A percentile compares a stretch with the other conserved stretches of the same genome.
Conservation (phyloP, 768 basidiomycete genomes). For the Boletus rubroflammeus region DNA sequence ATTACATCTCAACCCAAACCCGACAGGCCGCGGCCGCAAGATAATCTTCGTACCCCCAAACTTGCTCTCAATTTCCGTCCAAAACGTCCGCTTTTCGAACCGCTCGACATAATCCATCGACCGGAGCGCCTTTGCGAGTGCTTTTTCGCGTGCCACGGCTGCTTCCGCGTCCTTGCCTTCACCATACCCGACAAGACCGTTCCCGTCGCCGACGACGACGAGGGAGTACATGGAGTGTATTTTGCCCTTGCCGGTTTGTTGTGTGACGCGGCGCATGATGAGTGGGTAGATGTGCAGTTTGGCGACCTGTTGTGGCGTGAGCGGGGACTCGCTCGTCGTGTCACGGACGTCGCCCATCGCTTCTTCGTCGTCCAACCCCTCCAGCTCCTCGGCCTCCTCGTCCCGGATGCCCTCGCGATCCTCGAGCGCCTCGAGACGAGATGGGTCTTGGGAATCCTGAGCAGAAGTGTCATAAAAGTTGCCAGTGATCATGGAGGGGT, state of each 20-base stretch:
- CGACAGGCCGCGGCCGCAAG: slow-evolving; percentile 78
- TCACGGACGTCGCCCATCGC: slow-evolving; percentile 11
- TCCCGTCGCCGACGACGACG: slow-evolving; percentile 76
- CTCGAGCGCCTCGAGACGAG: not conserved
- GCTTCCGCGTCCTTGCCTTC: slow-evolving; percentile 70
- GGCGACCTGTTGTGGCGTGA: slow-evolving; percentile 22
- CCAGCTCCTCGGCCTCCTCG: slow-evolving; percentile 15
- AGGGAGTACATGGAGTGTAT: slow-evolving; percentile 59
- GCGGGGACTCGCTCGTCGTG: slow-evolving; percentile 17
- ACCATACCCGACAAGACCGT: slow-evolving; percentile 80
- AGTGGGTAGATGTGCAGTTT: slow-evolving; percentile 40
- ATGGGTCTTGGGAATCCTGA: slow-evolving; percentile 1
- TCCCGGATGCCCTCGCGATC: slow-evolving; percentile 8
- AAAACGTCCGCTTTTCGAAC: slow-evolving; percentile 94
- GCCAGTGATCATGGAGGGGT: slow-evolving; percentile 60
- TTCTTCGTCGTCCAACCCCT: slow-evolving; percentile 22
- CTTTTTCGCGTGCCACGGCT: slow-evolving; percentile 50
- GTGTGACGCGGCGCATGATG: slow-evolving; percentile 58
- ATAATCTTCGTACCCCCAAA: slow-evolving; percentile 79
- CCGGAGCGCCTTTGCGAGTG: slow-evolving; percentile 67
- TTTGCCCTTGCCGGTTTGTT: slow-evolving; percentile 95
- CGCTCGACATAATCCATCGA: slow-evolving; percentile 92
- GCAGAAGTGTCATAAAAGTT: slow-evolving; percentile 24
- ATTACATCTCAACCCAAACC: slow-evolving; percentile 90
- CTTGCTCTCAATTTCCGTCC: slow-evolving; percentile 85